phyloP scores from a whole-genome alignment of 2,329 filamentous ascomycete species.

The Colletotrichum noveboracense region DNA sequence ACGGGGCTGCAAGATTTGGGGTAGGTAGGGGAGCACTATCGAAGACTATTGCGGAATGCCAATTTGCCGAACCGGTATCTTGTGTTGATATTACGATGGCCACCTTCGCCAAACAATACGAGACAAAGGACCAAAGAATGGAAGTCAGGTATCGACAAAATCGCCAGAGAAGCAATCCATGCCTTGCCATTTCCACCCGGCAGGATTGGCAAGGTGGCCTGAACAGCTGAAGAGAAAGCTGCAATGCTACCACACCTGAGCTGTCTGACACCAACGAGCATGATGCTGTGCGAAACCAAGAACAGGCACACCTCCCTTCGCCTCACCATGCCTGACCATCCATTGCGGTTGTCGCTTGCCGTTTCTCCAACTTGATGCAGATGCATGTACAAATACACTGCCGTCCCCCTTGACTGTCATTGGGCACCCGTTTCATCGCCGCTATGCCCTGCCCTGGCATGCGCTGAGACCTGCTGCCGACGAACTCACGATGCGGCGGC shows the following conservation, averaged over 20 bases:
- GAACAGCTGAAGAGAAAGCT: not conserved
- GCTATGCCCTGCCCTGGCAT: conserved; percentile 4
- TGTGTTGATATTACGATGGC: not conserved
- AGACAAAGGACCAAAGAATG: not conserved
- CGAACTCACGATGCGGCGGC: conserved; percentile 3
- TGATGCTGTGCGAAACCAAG: not conserved
- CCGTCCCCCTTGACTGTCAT: not conserved
- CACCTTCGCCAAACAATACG: not conserved
- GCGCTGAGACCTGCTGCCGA: not conserved
- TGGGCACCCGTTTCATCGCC: conserved; percentile 8
- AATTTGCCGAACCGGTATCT: not conserved
- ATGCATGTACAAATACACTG: not conserved
- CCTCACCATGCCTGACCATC: not conserved
- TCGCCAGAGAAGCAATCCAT: not conserved
- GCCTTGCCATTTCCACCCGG: not conserved
- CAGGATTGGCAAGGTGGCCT: not conserved
- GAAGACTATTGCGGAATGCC: conserved; percentile 1
- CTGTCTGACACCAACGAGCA: not conserved
- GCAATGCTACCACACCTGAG: not conserved
- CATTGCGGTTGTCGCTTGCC: not conserved
- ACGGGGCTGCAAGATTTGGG: not conserved
- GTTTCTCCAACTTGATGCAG: not conserved
- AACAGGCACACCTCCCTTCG: not conserved
- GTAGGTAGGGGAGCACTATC: not conserved
- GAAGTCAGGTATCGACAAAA: not conserved